Evolutionary conservation across 306 rosid species (phyloP).

Genomic region (Gynostemma pentaphyllum): DNA sequence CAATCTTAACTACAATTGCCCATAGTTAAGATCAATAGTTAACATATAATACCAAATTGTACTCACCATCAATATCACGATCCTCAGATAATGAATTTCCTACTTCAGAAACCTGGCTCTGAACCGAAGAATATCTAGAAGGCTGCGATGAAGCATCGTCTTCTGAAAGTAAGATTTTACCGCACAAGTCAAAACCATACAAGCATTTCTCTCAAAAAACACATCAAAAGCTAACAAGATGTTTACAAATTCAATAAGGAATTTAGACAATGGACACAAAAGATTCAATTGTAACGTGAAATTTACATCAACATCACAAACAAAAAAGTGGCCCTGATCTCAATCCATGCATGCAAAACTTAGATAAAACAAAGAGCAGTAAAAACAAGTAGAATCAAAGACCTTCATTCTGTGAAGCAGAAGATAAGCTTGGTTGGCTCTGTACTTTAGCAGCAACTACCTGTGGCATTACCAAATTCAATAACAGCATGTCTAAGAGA

Average conservation of each 20-base stretch:
- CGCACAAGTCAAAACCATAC: neutral
- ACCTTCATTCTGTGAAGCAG: slow-evolving; percentile 50
- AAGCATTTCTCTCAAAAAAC: slow-evolving; percentile 2
- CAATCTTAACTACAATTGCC: neutral
- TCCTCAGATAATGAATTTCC: slow-evolving; percentile 42
- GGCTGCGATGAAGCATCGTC: slow-evolving; percentile 36
- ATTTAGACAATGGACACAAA: neutral
- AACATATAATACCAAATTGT: neutral
- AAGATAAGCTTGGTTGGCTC: slow-evolving; percentile 31
- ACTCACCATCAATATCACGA: slow-evolving; percentile 47
- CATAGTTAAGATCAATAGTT: neutral
- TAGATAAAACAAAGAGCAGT: neutral
- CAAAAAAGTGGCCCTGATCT: neutral
- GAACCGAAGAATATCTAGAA: slow-evolving; percentile 44
- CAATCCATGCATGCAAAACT: neutral
- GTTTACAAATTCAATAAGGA: neutral
- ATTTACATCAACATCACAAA: neutral
- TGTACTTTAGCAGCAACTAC: slow-evolving; percentile 29
- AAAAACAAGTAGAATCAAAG: neutral
- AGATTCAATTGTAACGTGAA: neutral
- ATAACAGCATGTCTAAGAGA: slow-evolving; percentile 8
- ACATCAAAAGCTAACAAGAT: neutral
- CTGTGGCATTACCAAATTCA: slow-evolving; percentile 15
- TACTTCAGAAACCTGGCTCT: slow-evolving; percentile 22
- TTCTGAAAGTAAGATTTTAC: slow-evolving; percentile 28